Evolutionary conservation across 2,329 filamentous ascomycete species (phyloP), one percentile per base, ranked within the genome.

Genomic region (Pseudogymnoascus sp.): DNA sequence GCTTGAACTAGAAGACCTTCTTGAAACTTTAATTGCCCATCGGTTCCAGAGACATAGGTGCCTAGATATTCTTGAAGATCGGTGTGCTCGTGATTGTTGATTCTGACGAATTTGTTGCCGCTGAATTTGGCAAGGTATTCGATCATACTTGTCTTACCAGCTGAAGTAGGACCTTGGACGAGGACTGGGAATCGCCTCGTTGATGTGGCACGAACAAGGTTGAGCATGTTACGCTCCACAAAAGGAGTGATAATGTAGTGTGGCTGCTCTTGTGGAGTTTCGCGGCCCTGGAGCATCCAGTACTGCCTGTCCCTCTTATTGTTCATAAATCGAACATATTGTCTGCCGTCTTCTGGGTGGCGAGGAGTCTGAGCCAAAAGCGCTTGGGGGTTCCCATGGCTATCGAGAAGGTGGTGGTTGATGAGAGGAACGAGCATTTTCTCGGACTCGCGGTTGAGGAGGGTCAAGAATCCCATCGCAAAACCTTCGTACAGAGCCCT

Each of bases 51-150:
- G 1, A 96, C 81, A 69, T 99, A 99, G 0, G 92, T 96, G 16
- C 95, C 95, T 5, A 99, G 79, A 71, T 99, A 99, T 73, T 99
- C 96, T 75, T 99, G 95, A 38, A 99, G 79, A 74, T 99, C 95
- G 0, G 95, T 99, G 72, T 99, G 95, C 73, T 99, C 96, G 75
- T 99, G 95, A 69, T 99, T 99, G 78, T 99, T 99, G 80, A 99
- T 99, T 65, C 95, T 87, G 46, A 99, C 92, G 72, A 98, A 99
- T 72, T 90, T 95, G 74, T 99, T 96, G 3, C 96, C 95, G 31
- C 92, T 98, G 62, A 90, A 89, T 71, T 96, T 95, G n/a, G 96
- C 93, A 38, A 99, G 82, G 73, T 96, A 97, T 75, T 98, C 93
- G 43, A 99, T 96, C 95, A 99, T 99, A 75, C 93, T 98, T 0